These are phyloP conservation scores for Astrothelium subdiscretum DNA, from an alignment of 495 filamentous ascomycete species.

Conservation along the genomic window DNA sequence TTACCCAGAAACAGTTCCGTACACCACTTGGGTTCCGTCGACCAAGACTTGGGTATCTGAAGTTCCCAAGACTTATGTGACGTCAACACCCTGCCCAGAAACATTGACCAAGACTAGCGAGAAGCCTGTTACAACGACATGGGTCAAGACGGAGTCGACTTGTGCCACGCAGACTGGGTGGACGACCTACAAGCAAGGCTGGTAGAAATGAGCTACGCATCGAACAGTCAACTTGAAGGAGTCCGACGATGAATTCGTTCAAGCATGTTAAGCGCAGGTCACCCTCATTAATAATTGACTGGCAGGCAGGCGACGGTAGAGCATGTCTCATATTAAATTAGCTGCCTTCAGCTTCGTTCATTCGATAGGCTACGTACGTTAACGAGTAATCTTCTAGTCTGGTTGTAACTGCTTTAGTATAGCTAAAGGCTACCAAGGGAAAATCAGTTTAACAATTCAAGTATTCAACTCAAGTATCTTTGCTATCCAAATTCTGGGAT, in stretches of 20 bases:
- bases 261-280: no score
- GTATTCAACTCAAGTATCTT: no score
- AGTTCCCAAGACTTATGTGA: neutral
- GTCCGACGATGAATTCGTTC: neutral
- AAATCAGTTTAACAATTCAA: no score
- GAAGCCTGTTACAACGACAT: neutral
- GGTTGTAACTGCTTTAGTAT: no score
- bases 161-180: neutral
- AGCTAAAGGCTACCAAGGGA: no score
- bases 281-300: no score
- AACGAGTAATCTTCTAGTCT: no score
- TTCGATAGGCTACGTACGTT: no score
- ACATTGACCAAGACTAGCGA: neutral
- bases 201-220: neutral
- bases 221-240: neutral
- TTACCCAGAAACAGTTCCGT: neutral
- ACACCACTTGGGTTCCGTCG: neutral
- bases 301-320: no score
- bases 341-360: no score
- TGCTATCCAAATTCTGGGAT: no score
- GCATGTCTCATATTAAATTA: no score
- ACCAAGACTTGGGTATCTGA: neutral
- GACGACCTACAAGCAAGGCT: neutral
- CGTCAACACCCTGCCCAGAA: neutral
- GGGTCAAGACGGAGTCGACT: neutral